These are phyloP conservation scores for Fibroporia radiculosa DNA, from an alignment of 768 basidiomycete species.

Conservation along the genomic window DNA sequence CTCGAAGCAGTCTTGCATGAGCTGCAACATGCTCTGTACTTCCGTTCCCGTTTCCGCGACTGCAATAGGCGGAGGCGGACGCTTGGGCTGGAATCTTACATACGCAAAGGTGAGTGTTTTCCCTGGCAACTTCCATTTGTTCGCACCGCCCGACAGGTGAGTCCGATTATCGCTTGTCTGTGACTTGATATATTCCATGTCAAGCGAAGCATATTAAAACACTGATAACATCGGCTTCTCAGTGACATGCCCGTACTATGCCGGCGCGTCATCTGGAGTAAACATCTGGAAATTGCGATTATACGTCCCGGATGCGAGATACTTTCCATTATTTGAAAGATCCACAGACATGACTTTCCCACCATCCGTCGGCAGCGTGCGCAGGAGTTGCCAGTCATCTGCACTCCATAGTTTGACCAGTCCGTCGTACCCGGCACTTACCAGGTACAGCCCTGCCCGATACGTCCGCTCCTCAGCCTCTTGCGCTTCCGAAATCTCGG, in stretches of 20 bases:
- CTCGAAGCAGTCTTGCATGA: no score
- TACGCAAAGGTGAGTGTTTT: neutral
- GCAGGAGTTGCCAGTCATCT: conserved; percentile 93
- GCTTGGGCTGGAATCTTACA: neutral
- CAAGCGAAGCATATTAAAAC: neutral
- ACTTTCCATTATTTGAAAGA: conserved; percentile 71
- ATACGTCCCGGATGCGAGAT: conserved; percentile 86
- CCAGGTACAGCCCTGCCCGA: conserved; percentile 86
- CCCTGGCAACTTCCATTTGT: neutral
- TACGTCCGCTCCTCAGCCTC: conserved; percentile 67
- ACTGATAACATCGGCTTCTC: neutral
- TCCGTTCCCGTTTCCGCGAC: no score
- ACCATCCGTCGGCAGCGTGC: conserved; percentile 84
- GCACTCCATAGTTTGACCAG: conserved; percentile 95
- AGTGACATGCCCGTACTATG: neutral
- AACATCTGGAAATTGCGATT: conserved; percentile 94
- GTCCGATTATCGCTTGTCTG: neutral
- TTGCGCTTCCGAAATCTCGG: conserved; percentile 20
- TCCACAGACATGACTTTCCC: conserved; percentile 99
- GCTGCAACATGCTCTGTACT: no score
- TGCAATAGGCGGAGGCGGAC: neutral
- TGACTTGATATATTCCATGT: neutral
- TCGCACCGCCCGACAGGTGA: neutral
- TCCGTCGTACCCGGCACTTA: conserved; percentile 91
- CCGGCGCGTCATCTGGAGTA: conserved; percentile 77